Conservation (phyloP, 495 filamentous ascomycete genomes). For the Trichocladium antarcticum region DNA sequence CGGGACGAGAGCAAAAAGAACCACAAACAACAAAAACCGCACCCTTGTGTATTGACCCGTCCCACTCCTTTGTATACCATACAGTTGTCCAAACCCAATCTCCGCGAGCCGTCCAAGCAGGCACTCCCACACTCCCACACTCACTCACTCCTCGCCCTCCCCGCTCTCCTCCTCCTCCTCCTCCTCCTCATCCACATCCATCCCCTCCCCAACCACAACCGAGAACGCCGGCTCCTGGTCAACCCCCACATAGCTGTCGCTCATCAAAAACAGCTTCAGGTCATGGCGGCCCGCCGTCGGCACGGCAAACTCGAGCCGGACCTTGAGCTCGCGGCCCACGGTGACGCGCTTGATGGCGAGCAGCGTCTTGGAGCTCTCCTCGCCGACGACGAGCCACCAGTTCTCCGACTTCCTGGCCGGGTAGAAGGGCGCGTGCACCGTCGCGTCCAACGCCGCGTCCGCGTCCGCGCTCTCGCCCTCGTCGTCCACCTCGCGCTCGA, state of each 20-base stretch:
- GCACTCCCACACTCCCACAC: neutral
- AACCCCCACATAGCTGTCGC: conserved; percentile 94
- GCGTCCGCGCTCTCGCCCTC: conserved; percentile 59
- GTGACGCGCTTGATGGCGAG: conserved; percentile 92
- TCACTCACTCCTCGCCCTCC: neutral
- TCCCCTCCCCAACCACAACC: conserved; percentile 76
- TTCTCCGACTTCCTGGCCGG: conserved; percentile 90
- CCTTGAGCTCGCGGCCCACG: conserved; percentile 63
- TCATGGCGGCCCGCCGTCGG: conserved; percentile 76
- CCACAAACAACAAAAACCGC: conserved; percentile 4
- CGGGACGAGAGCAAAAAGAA: neutral
- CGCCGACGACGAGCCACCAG: conserved; percentile 91
- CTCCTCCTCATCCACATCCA: conserved; percentile 88
- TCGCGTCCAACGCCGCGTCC: conserved; percentile 62
- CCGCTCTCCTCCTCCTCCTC: conserved; percentile 49
- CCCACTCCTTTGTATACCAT: conserved; percentile 12
- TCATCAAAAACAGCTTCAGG: conserved; percentile 87
- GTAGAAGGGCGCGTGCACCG: conserved; percentile 94
- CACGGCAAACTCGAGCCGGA: conserved; percentile 78
- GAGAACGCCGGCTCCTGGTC: conserved; percentile 89
- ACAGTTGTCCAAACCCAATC: conserved; percentile 10
- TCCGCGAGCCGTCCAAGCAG: too few relatives aligned
- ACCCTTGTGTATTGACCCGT: conserved; percentile 11
- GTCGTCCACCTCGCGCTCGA: conserved; percentile 75
- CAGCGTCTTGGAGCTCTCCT: conserved; percentile 72